These are phyloP conservation scores for Microbotryum silenes-acaulis DNA, from an alignment of 1,284 basidiomycete genomes.

Conservation along the genomic window DNA sequence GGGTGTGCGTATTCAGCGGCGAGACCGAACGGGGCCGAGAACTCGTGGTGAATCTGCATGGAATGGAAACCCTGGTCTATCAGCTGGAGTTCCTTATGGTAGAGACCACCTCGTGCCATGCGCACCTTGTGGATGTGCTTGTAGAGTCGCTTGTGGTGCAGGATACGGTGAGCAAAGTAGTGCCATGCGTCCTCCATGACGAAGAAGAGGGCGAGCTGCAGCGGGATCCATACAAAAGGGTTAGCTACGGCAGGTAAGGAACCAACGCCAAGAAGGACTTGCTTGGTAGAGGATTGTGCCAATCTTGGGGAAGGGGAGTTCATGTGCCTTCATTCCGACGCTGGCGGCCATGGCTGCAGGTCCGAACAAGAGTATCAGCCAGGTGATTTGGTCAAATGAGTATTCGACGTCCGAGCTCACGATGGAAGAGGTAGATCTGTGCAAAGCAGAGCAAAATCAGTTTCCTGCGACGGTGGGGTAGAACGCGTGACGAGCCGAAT, in stretches of 20 bases:
- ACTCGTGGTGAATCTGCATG: slow-evolving; percentile 66
- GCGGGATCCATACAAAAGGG: neutral
- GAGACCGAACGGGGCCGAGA: slow-evolving; percentile 91
- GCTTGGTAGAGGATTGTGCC: slow-evolving; percentile 58
- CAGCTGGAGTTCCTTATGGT: no score
- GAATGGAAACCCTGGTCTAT: neutral
- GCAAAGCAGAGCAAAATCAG: neutral
- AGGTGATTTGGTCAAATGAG: neutral
- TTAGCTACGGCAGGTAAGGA: neutral
- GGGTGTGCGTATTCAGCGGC: slow-evolving; percentile 78
- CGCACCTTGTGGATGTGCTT: slow-evolving; percentile 85
- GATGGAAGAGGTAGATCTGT: slow-evolving; percentile 98
- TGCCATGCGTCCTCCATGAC: slow-evolving; percentile 64
- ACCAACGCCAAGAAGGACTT: neutral
- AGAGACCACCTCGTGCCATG: slow-evolving; percentile 39
- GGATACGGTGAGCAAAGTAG: slow-evolving; percentile 27
- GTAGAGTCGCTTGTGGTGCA: slow-evolving; percentile 82
- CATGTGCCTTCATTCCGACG: slow-evolving; percentile 84
- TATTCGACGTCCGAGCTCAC: slow-evolving; percentile 39
- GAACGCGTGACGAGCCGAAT: neutral
- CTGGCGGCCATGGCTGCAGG: slow-evolving; percentile 57
- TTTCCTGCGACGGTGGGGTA: neutral
- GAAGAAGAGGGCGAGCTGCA: slow-evolving; percentile 71
- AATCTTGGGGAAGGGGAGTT: slow-evolving; percentile 76
- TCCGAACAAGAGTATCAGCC: no score